Evolutionary conservation across 192 early-diverging fungal species (phyloP).

Genomic region (Polychytrium aggregatum): DNA sequence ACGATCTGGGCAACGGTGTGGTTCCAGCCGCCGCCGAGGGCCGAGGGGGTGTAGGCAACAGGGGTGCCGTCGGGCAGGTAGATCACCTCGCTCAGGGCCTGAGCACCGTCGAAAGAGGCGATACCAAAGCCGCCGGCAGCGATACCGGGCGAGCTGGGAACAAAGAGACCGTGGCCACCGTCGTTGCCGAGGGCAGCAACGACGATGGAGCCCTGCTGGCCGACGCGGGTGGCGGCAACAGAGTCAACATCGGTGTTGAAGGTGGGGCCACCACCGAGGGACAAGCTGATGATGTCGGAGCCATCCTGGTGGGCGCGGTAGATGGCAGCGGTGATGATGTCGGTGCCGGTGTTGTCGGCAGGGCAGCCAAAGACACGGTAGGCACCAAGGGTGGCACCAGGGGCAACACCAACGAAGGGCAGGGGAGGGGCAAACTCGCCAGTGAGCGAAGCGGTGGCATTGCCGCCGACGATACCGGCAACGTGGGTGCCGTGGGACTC

Average conservation of each 20-base stretch:
- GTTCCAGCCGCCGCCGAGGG: slow-evolving; percentile 2
- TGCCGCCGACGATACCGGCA: slow-evolving; percentile 32
- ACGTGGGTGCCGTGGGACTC: slow-evolving; percentile 38
- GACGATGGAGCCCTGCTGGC: slow-evolving; percentile 23
- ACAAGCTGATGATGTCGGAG: slow-evolving; percentile 76
- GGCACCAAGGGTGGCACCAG: slow-evolving; percentile 61
- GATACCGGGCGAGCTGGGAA: slow-evolving; percentile 16
- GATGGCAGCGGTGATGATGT: slow-evolving; percentile 69
- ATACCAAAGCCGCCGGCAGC: slow-evolving; percentile 10
- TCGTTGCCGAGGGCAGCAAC: slow-evolving; percentile 67
- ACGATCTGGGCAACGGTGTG: slow-evolving; percentile 2
- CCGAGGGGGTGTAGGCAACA: slow-evolving; percentile 4
- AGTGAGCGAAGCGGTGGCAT: slow-evolving; percentile 12
- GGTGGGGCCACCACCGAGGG: slow-evolving; percentile 53
- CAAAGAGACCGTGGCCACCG: slow-evolving; percentile 46
- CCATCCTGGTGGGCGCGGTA: slow-evolving; percentile 55
- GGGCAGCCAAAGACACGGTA: slow-evolving; percentile 82
- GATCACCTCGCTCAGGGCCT: slow-evolving; percentile 8
- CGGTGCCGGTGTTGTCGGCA: slow-evolving; percentile 36
- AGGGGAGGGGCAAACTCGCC: slow-evolving; percentile 3
- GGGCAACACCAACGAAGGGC: slow-evolving; percentile 60
- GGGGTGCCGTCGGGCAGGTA: background rate
- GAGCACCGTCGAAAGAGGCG: slow-evolving; percentile 13
- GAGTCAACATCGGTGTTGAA: slow-evolving; percentile 51
- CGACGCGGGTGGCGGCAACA: slow-evolving; percentile 41